A percentile compares a stretch with the other conserved stretches of the same genome.
Evolutionary conservation across 495 filamentous ascomycete species (phyloP).

Genomic region (Aspergillus taichungensis): DNA sequence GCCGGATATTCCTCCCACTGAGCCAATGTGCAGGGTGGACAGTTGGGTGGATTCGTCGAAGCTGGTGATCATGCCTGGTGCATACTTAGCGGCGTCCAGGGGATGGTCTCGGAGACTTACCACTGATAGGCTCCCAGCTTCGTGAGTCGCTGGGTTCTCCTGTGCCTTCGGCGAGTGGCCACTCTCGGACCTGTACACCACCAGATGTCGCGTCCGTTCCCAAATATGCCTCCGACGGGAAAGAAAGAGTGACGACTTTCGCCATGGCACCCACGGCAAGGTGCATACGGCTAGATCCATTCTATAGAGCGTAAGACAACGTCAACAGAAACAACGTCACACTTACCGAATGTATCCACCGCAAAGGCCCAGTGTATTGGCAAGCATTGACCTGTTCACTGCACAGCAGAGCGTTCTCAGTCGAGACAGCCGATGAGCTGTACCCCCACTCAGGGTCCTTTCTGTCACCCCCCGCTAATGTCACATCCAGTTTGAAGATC

Average conservation of each 20-base stretch:
- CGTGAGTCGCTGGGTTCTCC: conserved; percentile 1
- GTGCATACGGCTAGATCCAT: conserved; percentile 5
- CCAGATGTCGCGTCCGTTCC: background rate
- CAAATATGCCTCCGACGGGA: conserved; percentile 12
- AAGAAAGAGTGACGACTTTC: conserved; percentile 15
- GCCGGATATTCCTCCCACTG: conserved; percentile 18
- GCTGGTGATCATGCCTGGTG: conserved; percentile 20
- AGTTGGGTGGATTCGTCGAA: conserved; percentile 6
- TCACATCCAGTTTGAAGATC: conserved; percentile 20
- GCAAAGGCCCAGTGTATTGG: conserved; percentile 26
- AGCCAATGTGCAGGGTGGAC: conserved; percentile 22
- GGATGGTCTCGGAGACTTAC: conserved; percentile 9
- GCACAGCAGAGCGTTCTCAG: conserved; percentile 10
- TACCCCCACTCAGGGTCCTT: background rate
- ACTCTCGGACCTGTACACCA: conserved; percentile 9
- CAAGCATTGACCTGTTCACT: conserved; percentile 2
- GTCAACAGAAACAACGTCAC: background rate
- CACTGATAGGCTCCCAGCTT: conserved; percentile 25
- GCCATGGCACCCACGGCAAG: conserved; percentile 17
- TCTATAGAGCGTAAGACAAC: conserved; percentile 10
- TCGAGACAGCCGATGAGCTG: conserved; percentile 3
- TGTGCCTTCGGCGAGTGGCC: conserved; percentile 11
- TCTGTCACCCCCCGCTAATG: conserved; percentile 1
- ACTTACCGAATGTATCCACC: conserved; percentile 29
- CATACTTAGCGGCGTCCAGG: conserved; percentile 3